Evolutionary conservation across 192 early-diverging fungal genomes (phyloP), one percentile per base, ranked within the genome.

Genomic region (Backusella macrospora): DNA sequence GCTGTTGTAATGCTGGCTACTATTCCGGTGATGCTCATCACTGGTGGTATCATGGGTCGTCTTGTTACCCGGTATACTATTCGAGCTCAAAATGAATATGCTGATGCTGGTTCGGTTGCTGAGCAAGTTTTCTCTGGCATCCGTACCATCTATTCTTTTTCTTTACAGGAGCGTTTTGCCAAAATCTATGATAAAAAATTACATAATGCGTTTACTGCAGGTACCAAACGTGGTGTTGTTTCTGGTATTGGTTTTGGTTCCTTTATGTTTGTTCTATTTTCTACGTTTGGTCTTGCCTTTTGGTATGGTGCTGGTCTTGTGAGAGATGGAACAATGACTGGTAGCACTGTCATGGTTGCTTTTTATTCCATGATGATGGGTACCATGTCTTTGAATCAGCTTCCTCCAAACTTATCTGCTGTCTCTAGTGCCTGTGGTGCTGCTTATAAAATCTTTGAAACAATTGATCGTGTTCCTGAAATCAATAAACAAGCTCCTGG

Each of bases 321-420:
- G 70, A 67, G 43, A 7, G 46, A 81, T 9, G 76, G 81, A 1
- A 67, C 73, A n/a, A 79, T 86, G 70, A 68, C 29, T 26, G 82
- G 84, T 55, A 82, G 81, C 0, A 67, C 83, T 16, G 91, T 96
- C 21, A 77, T 96, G 39, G 93, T 88, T 68, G 92, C 92, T 62
- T 97, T 98, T 76, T 94, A 96, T 77, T 14, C 91, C 47, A 85
- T 97, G 74, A 84, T 96, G 5, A 91, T 97, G 47, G 96, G 95
- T 70, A 68, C 70, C 14, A 71, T 94, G 48, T 84, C 91, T 0
- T 77, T 96, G 40, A 89, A 87, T 38, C 82, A 88, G 7, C 80
- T 90, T 4, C 86, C 91, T 5, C 89, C 92, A 3, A 91, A 92
- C 59, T 75, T 98, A 6, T 78, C 89, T 26, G 86, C 89, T 2